phyloP scores from a whole-genome alignment of 176 grass and related monocot genomes.

The Puya raimondii region DNA sequence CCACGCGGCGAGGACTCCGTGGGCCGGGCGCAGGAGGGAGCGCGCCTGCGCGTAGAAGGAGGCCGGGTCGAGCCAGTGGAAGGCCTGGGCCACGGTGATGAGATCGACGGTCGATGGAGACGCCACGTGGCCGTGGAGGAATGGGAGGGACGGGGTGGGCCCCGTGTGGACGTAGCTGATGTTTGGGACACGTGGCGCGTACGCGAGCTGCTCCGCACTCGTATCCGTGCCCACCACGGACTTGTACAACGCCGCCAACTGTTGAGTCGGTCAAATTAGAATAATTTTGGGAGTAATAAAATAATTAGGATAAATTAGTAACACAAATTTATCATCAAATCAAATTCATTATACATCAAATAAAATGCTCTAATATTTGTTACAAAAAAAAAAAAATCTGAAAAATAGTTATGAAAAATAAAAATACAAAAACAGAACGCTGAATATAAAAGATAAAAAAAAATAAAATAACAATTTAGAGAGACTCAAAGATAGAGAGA shows the following conservation, averaged over 20 bases:
- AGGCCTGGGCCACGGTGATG: slow-evolving; percentile 71
- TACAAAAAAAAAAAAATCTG: no score
- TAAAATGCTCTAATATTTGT: no score
- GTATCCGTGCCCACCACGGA: slow-evolving; percentile 74
- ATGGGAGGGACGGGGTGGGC: slow-evolving; percentile 12
- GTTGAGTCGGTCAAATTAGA: background rate
- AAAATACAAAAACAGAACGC: no score
- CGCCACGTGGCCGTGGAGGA: slow-evolving; percentile 37
- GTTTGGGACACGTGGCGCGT: slow-evolving; percentile 43
- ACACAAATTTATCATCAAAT: background rate
- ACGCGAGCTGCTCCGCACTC: slow-evolving; percentile 59
- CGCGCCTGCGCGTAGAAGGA: slow-evolving; percentile 46
- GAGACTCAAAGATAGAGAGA: no score
- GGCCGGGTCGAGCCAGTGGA: slow-evolving; percentile 86
- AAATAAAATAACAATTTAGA: no score
- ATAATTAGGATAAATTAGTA: background rate
- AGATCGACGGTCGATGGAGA: slow-evolving; percentile 42
- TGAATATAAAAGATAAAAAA: no score
- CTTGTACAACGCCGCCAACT: slow-evolving; percentile 60
- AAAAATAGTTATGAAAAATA: no score
- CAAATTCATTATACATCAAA: no score
- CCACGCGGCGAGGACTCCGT: slow-evolving; percentile 72
- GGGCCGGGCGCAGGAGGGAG: slow-evolving; percentile 32
- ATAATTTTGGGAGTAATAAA: background rate
- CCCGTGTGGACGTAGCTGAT: slow-evolving; percentile 50